Base-by-base conservation (phyloP, 2,329 filamentous ascomycete species). In the Monosporascus sp. region DNA sequence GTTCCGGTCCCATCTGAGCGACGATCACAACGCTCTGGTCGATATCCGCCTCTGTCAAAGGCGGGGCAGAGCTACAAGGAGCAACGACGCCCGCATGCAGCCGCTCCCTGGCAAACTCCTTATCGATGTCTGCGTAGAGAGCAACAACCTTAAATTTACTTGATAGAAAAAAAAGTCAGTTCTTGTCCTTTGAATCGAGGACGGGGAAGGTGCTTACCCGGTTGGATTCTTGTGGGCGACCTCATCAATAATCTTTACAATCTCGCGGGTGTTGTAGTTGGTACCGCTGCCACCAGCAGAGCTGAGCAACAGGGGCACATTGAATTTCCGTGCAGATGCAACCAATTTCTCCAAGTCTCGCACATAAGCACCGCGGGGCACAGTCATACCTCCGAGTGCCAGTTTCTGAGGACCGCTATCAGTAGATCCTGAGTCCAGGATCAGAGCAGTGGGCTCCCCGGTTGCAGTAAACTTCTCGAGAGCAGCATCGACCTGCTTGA, bases 261-360 rank as follows among this genome's bases (percentile, higher is more conserved):
- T 71, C 14, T 69, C 64, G 20, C 64, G 50, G 0, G 78, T 74
- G 54, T 78, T 75, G 1, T 68, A 67, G 38, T 77, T 69, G 3
- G 67, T 72, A 0, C 78, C 78, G 57, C 77, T 75, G 0, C 78
- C 77, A 0, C 77, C 78, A 0, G 69, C 74, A 1, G 75, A 78
- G 3, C 68, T 63, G 44, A 78, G 72, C 2, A 79, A 61, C 0
- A 79, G 52, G 0, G 72, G 70, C 0, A 75, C 67, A 3, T 60
- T 64, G 44, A 68, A 70, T 0, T 61, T 55, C 17, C 68, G 60
- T 0, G 66, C 67, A 0, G 72, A 63, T 43, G 59, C 56, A 1
- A 78, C 55, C 1, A 78, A 51, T 37, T 72, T 74, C 7, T 48
- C 58, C 2, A 80, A 62, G 52, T 80, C 78, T 9, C 71, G 65